Evolutionary conservation across 176 grass and related monocot species (phyloP), one percentile per base, ranked within the genome.

Genomic region (Stipa capillata): DNA sequence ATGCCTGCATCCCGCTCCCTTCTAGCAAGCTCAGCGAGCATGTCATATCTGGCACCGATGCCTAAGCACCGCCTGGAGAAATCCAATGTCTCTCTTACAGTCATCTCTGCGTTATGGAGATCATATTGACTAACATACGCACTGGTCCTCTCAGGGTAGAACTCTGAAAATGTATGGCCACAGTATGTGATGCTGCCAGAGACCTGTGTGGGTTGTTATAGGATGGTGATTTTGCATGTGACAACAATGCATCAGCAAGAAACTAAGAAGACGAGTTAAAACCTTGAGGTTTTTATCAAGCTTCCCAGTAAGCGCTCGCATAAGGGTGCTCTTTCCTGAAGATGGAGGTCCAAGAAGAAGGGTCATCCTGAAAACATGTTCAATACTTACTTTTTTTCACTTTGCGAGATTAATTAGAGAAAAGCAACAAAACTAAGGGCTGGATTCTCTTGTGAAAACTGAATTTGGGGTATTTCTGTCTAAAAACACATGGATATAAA

Each of bases 261-360:
- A 77, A 74, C 55, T 68, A 55, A 54, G 20, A 51, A 29, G 17
- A 51, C 10, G 10, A 27, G 44, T 28, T 79, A 32, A 49, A 70
- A 97, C 94, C 87, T 84, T 91, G 66, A 97, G 82, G 2, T 62
- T 86, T 72, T 87, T 90, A n/a, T 90, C 89, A 81, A 78, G 81
- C 80, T 92, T 96, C 45, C 89, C 93, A 16, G 89, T 54, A 20
- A 96, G 84, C 9, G 89, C 87, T 55, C 91, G 78, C 78, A 96
- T 79, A 17, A 96, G 89, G 31, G 89, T 87, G 72, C 89, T 92
- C 79, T 96, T 96, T 52, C 93, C n/a, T n/a, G n/a, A n/a, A n/a
- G n/a, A n/a, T n/a, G n/a, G n/a, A n/a, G n/a, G n/a, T n/a, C n/a
- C n/a, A 49, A 97, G 90, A 78, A 97, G 87, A 91, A 97, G 90